Evolutionary conservation across 805 yeast species (phyloP).

Genomic region (Nakazawaea ambrosiae): DNA sequence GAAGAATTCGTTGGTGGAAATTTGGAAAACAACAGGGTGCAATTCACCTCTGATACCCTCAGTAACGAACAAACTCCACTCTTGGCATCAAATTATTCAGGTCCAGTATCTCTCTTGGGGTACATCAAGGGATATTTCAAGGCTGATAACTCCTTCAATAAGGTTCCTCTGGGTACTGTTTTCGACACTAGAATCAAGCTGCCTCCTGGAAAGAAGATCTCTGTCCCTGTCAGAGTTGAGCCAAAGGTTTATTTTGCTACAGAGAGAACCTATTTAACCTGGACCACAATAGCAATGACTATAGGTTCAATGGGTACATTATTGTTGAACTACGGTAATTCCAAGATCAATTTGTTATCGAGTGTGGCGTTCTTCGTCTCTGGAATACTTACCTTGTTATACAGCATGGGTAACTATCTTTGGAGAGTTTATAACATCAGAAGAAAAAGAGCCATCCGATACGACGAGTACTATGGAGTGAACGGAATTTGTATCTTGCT

Average conservation of each 20-base stretch:
- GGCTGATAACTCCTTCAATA: slow-evolving; percentile 43
- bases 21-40: slow-evolving; percentile 7
- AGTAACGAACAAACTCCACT: slow-evolving; percentile 34
- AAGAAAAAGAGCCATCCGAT: slow-evolving; percentile 71
- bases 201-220: slow-evolving; percentile 82
- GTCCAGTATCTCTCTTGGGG: neutral
- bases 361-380: slow-evolving; percentile 82
- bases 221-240: slow-evolving; percentile 93
- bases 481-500: slow-evolving; percentile 59
- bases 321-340: slow-evolving; percentile 76
- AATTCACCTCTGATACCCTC: slow-evolving; percentile 2
- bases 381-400: slow-evolving; percentile 64
- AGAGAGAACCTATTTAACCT: slow-evolving; percentile 88
- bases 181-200: slow-evolving; percentile 54
- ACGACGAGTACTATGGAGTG: slow-evolving; percentile 87
- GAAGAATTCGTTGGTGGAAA: slow-evolving; percentile 51
- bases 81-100: neutral
- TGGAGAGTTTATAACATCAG: slow-evolving; percentile 82
- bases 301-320: slow-evolving; percentile 87
- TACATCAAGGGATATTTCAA: slow-evolving; percentile 13
- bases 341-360: slow-evolving; percentile 63
- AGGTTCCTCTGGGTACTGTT: slow-evolving; percentile 58
- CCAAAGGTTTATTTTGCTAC: slow-evolving; percentile 99
- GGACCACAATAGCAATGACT: slow-evolving; percentile 88
- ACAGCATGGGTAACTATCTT: slow-evolving; percentile 67